Conservation (phyloP, 495 filamentous ascomycete species). For the Geoglossum glabrum region DNA sequence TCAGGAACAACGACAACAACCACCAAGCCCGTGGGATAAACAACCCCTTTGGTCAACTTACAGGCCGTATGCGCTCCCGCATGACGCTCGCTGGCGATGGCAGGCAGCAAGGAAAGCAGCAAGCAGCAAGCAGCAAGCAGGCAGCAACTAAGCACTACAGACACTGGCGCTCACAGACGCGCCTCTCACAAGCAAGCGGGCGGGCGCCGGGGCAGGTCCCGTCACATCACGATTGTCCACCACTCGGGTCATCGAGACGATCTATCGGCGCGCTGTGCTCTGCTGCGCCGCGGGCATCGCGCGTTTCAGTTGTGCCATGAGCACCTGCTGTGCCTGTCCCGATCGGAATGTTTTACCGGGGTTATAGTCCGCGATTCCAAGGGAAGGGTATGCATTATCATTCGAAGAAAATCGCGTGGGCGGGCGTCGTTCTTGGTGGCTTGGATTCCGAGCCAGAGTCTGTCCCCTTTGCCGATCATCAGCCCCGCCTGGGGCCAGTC, state of each 20-base stretch:
- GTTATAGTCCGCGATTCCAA: not conserved
- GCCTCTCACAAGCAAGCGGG: not conserved
- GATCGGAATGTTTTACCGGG: conserved; percentile 1
- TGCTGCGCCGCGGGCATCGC: not conserved
- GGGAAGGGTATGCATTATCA: not conserved
- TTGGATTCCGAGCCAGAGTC: conserved; percentile 1
- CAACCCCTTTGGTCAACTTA: not conserved
- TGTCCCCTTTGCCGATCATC: not conserved
- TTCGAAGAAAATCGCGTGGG: conserved; percentile 1
- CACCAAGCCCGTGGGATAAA: not conserved
- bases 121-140: too few species aligned
- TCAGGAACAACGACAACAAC: not conserved
- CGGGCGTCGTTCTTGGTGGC: conserved; percentile 1
- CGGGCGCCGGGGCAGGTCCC: not conserved
- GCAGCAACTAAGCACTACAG: not conserved
- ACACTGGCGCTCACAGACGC: not conserved
- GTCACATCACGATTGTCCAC: not conserved
- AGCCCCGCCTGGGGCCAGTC: not conserved
- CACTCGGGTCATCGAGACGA: not conserved
- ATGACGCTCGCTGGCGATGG: not conserved
- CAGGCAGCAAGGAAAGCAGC: not conserved
- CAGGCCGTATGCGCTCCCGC: not conserved
- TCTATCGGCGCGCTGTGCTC: not conserved
- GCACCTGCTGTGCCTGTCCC: not conserved
- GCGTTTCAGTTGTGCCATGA: not conserved